A percentile compares a stretch with the other conserved stretches of the same genome.
These are phyloP conservation scores for Rehmannia glutinosa DNA, from an alignment of 257 asterid species.

Conservation along the genomic window DNA sequence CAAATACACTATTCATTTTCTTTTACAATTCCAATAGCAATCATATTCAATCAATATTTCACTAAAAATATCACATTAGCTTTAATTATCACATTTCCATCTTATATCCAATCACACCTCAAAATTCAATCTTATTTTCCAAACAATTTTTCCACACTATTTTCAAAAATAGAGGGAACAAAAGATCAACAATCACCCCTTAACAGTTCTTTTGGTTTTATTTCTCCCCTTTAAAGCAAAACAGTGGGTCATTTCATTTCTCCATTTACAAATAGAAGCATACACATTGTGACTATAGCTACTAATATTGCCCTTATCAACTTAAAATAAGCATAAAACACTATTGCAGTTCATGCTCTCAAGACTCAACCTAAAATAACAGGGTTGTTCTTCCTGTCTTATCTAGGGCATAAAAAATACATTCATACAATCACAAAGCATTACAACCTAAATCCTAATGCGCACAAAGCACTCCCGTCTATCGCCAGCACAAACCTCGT, in stretches of 20 bases:
- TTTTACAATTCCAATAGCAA: too few relatives aligned
- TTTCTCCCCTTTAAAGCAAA: background rate
- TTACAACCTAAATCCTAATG: too few relatives aligned
- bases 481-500: background rate
- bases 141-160: too few relatives aligned
- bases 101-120: too few relatives aligned
- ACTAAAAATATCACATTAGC: too few relatives aligned
- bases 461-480: too few relatives aligned
- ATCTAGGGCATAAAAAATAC: conserved; percentile 11
- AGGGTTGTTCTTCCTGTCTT: background rate
- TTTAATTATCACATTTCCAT: too few relatives aligned
- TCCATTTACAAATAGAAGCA: conserved; percentile 15
- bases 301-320: background rate
- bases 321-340: conserved; percentile 1
- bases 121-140: too few relatives aligned
- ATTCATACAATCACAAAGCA: background rate
- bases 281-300: background rate
- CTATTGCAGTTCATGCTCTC: background rate
- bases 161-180: too few relatives aligned
- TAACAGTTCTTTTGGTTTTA: background rate
- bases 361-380: background rate
- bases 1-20: too few relatives aligned
- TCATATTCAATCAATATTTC: too few relatives aligned
- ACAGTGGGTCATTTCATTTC: background rate
- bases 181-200: too few relatives aligned